Evolutionary conservation across 2,329 filamentous ascomycete genomes (phyloP).

Genomic region (Neonectria faginata): DNA sequence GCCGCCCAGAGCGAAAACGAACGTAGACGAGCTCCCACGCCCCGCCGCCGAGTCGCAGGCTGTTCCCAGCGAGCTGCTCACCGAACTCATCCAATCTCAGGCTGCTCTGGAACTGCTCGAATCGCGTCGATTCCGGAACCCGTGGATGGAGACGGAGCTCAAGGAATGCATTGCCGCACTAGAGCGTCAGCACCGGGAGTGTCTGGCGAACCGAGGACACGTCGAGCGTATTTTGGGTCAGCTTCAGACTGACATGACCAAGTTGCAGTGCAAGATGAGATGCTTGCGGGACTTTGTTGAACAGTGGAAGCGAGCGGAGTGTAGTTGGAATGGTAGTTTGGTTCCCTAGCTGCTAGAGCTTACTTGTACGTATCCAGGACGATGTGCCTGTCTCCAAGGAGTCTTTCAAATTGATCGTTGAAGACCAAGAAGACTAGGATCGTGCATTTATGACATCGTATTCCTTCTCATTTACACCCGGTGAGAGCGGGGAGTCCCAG

Average conservation of each 20-base stretch:
- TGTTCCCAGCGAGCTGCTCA: background rate
- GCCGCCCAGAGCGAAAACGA: background rate
- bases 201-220: background rate
- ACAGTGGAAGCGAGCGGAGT: background rate
- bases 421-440: background rate
- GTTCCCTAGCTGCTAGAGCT: background rate
- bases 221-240: background rate
- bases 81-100: background rate
- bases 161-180: background rate
- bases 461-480: background rate
- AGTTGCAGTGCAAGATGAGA: slow-evolving; percentile 2
- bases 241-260: background rate
- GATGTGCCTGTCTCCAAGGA: background rate
- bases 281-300: background rate
- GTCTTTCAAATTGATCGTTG: background rate
- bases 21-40: background rate
- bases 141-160: background rate
- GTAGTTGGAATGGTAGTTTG: background rate
- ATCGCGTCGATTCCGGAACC: background rate
- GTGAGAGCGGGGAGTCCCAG: too few species aligned
- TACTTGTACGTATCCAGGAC: background rate
- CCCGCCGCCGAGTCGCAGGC: background rate
- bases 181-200: background rate
- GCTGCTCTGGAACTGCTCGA: background rate
- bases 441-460: background rate